These are phyloP conservation scores for Biancaea sappan DNA, from an alignment of 306 rosid species.

Conservation along the genomic window DNA sequence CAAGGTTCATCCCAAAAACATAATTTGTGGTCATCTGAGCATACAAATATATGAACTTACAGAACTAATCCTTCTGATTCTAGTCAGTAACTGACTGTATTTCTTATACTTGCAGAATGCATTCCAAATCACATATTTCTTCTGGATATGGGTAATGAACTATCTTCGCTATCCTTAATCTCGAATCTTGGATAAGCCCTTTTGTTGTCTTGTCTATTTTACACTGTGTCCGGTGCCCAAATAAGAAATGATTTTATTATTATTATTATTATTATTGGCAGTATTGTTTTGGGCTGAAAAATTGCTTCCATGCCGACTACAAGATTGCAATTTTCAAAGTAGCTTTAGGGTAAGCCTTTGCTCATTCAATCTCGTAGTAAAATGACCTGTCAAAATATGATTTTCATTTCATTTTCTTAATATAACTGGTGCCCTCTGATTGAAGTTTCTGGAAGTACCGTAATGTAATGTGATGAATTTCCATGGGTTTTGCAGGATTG, in stretches of 20 bases:
- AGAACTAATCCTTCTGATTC: background rate
- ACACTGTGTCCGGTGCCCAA: background rate
- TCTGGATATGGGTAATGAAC: conserved; percentile 82
- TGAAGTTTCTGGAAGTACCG: background rate
- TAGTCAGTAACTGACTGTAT: conserved; percentile 19
- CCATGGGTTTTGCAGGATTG: conserved; percentile 47
- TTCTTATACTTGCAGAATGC: conserved; percentile 73
- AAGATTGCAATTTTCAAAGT: conserved; percentile 60
- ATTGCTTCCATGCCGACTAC: conserved; percentile 72
- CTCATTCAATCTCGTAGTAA: background rate
- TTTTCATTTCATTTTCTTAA: background rate
- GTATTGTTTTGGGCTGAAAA: conserved; percentile 70
- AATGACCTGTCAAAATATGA: too few species aligned
- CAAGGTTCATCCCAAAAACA: background rate
- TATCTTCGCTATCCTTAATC: conserved; percentile 22
- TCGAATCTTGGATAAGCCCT: background rate
- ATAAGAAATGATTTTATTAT: conserved; percentile 29
- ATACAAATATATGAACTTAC: background rate
- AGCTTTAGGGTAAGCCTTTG: conserved; percentile 65
- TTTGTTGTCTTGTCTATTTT: background rate
- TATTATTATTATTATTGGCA: too few species aligned
- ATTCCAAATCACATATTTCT: conserved; percentile 77
- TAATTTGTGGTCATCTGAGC: background rate
- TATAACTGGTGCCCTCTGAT: background rate
- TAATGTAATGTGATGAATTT: conserved; percentile 9